A percentile compares a stretch with the other conserved stretches of the same genome.
These are phyloP conservation scores for Fusarium transvaalense DNA, from an alignment of 2,329 filamentous ascomycete species.

Conservation along the genomic window DNA sequence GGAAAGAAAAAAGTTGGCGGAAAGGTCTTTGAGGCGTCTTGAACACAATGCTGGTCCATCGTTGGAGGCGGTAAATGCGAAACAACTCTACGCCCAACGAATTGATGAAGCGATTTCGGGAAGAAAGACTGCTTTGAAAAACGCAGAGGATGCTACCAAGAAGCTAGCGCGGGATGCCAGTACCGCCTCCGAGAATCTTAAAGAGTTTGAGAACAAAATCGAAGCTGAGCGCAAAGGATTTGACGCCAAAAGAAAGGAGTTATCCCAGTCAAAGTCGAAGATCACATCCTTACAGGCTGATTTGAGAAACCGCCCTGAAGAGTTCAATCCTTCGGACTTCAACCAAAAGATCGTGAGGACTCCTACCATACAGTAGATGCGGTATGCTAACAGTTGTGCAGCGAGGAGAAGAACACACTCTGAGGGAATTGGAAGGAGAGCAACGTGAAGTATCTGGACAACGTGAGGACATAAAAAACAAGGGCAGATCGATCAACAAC, in stretches of 20 bases:
- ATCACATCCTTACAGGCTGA: slow-evolving; percentile 75
- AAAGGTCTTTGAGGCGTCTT: slow-evolving; percentile 69
- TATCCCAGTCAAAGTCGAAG: slow-evolving; percentile 62
- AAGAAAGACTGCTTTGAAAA: slow-evolving; percentile 66
- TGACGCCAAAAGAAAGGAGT: slow-evolving; percentile 64
- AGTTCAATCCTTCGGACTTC: slow-evolving; percentile 77
- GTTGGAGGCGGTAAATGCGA: slow-evolving; percentile 75
- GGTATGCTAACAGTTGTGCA: slow-evolving; percentile 51
- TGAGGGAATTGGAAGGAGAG: slow-evolving; percentile 64
- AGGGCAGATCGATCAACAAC: slow-evolving; percentile 57
- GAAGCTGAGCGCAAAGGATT: slow-evolving; percentile 65
- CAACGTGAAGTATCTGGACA: slow-evolving; percentile 55
- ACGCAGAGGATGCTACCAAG: slow-evolving; percentile 66
- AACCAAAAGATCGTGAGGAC: slow-evolving; percentile 77
- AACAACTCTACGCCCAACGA: slow-evolving; percentile 73
- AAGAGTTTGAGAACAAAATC: slow-evolving; percentile 59
- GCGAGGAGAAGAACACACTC: slow-evolving; percentile 71
- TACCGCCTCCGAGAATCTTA: slow-evolving; percentile 55
- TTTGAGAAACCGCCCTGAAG: slow-evolving; percentile 70
- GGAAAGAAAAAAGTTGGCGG: slow-evolving; percentile 64
- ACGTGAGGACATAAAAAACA: slow-evolving; percentile 56
- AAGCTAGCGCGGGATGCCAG: slow-evolving; percentile 56
- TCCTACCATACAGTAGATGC: background rate
- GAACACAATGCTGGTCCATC: slow-evolving; percentile 73
- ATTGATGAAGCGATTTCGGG: slow-evolving; percentile 68